Evolutionary conservation across 345 rosid species (phyloP), one percentile per base, ranked within the genome.

Genomic region (Citrus inodora): DNA sequence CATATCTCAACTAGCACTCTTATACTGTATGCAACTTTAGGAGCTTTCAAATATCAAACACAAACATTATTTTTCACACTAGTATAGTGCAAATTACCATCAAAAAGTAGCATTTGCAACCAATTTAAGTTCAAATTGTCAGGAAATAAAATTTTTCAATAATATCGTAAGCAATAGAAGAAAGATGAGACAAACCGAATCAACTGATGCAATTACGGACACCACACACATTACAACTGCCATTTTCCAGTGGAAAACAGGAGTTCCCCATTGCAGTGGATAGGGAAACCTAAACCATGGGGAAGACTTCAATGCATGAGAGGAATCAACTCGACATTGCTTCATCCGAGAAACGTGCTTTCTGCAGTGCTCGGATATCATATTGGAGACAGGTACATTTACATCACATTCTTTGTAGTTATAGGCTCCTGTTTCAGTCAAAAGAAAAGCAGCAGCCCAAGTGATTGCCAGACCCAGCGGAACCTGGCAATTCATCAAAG

Each of bases 281-380:
- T 92, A 96, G 74, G 98, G 99, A 85, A 96, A 91, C 83, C 99
- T 92, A 81, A 95, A 93, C 98, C 98, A 93, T 42, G 99, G 98
- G 66, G 98, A 90, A 51, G 92, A 88, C 82, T 79, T 89, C 80
- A 95, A 81, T n/a, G 93, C 96, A 70, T 92, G 91, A 75, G 94
- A 93, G 71, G 96, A 91, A 84, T 93, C 95, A 70, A 93, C 96
- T 62, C 98, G 90, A 73, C 98, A 93, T 69, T 89, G 85, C 89
- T 88, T 93, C 95, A 95, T 90, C 82, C 87, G 87, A 66, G 92
- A 84, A 76, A 92, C 80, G 85, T 92, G 92, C 82, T 89, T 89
- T 88, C 98, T 88, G 93, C 99, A 95, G 87, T 89, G 91, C 68
- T 88, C 92, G 3, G 98, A 89, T 83, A 92, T 77, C 59, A 93